Base-by-base conservation (phyloP, 2,329 filamentous ascomycete species). In the Tolypocladium guangdongense region DNA sequence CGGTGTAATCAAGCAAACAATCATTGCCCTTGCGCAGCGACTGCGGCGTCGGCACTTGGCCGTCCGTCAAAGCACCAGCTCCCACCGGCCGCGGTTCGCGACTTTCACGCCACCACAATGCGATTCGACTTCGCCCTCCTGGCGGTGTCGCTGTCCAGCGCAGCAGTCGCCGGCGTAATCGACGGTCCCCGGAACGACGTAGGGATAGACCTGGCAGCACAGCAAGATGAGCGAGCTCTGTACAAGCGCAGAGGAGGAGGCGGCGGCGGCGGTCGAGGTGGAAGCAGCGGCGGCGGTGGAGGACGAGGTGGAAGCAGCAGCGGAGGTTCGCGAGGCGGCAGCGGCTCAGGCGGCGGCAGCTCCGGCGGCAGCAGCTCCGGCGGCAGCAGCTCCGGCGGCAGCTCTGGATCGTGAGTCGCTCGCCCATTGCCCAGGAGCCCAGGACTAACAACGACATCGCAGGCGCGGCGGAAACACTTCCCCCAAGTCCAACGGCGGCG, bases 181-280 rank as follows among this genome's bases (percentile, higher is more conserved):
- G 52, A 55, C 16, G 38, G 38, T 16, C 58, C 59, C 41, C 61
- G 59, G 24, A 54, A 61, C 55, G 54, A 63, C 52, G 59, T 60
- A 32, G 62, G 58, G 54, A 55, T 58, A 22, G 64, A 63, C 36
- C 49, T 60, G 10, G 51, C 55, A 12, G 58, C 63, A 8, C 58
- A 59, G 38, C 52, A 57, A 30, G 60, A 68, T 32, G 62, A 67
- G 52, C 65, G 76, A 52, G 73, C 81, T 35, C 66, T 84, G 24
- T 82, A 74, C 71, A 83, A 82, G 71, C 75, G 82, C 57, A 79
- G 79, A 60, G 81, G 81, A 37, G 81, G 82, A 49, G 81, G 81
- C 7, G 78, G 78, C 10, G 69, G 77, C 12, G 77, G 78, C 49
- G 71, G 74, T 20, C 68, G 74, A 54, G 74, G 76, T 11, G 68